Evolutionary conservation across 2,329 filamentous ascomycete species (phyloP), one percentile per base, ranked within the genome.

Genomic region (Neofusicoccum sp.): DNA sequence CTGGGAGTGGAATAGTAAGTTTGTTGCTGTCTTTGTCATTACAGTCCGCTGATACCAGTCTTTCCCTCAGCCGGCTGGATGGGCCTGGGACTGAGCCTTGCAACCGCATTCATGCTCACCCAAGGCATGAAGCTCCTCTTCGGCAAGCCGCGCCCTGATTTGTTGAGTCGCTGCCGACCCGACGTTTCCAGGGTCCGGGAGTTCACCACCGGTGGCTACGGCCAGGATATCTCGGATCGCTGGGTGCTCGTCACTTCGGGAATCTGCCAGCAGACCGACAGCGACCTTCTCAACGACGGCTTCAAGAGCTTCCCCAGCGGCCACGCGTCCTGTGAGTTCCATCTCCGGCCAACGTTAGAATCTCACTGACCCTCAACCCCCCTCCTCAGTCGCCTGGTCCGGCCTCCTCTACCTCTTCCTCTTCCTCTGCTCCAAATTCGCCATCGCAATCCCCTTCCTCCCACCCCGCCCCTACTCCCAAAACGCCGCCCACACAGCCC

Each of bases 301-400:
- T 97, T 96, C 76, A 84, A 89, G 47, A 93, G 89, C 68, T 97
- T 92, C 67, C 89, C 89, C 0, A 90, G 87, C 59, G 90, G 90
- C 0, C 90, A 93, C 76, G 78, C 88, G 26, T 91, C 88, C 41
- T 87, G 80, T 83, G 73, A 67, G 80, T 74, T 7, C 26, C 3
- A 7, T 30, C 30, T 14, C 54, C 26, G n/a, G 4, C 44, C 34
- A 16, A 4, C 16, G 45, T 12, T 2, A 16, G 44, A 26, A 2
- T 3, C 31, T 41, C n/a, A 41, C 61, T 58, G 26, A 62, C 26
- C 11, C 20, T 24, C 24, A 4, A 28, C 40, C 20, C 24, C 11
- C 3, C 51, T 43, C 9, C 2, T n/a, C 59, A 83, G 83, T 89
- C 63, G 84, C 89, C 4, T 91, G 90, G 67, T 87, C 88, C 9